Conservation (phyloP, 805 yeast genomes). For the Vanderwaltozyma tropicalis region DNA sequence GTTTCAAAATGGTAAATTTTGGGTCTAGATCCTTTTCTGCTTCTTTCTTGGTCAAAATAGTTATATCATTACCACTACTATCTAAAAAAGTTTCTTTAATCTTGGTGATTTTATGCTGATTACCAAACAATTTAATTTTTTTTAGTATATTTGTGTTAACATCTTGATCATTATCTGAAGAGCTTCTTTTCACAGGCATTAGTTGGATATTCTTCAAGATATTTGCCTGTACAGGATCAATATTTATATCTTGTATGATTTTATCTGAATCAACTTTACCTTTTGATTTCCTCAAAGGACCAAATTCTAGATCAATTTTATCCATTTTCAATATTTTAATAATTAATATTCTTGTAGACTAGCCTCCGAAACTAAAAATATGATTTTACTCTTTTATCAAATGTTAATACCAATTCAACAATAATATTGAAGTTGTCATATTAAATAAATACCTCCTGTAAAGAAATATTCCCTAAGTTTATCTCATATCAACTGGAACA, state of each 20-base stretch:
- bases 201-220: slow-evolving; percentile 10
- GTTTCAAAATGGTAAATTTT: slow-evolving; percentile 12
- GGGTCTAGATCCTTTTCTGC: slow-evolving; percentile 3
- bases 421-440: no score
- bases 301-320: slow-evolving; percentile 19
- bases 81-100: no score
- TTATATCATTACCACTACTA: not conserved
- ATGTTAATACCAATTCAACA: no score
- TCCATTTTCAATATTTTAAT: slow-evolving; percentile 7
- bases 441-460: no score
- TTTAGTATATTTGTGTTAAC: not conserved
- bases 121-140: slow-evolving; percentile 1
- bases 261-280: slow-evolving; percentile 13
- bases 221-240: slow-evolving; percentile 14
- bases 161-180: not conserved
- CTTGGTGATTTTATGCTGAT: not conserved
- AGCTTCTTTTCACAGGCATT: slow-evolving; percentile 11
- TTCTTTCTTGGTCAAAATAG: not conserved
- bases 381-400: no score
- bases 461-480: no score
- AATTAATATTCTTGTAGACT: not conserved
- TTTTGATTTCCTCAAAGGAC: slow-evolving; percentile 19
- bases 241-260: slow-evolving; percentile 17
- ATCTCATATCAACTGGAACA: no score
- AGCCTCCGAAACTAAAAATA: no score